Evolutionary conservation across 2,329 filamentous ascomycete species (phyloP).

Genomic region (Alternaria dauci): DNA sequence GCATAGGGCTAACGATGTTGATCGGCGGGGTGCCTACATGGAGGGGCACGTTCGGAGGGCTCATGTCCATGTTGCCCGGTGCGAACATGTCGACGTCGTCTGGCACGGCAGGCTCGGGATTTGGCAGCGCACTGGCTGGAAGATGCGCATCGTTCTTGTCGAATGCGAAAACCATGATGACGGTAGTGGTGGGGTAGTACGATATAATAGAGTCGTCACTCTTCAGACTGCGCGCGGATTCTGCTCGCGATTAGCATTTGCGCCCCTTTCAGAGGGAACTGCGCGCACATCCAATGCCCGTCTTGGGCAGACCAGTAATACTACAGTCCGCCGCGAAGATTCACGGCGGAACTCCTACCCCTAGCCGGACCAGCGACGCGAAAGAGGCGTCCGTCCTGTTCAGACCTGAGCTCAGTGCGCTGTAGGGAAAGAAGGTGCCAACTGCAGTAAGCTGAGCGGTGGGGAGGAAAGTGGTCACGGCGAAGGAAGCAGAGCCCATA

Average conservation of each 20-base stretch:
- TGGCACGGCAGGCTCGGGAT: slow-evolving; percentile 10
- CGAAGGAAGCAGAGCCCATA: slow-evolving; percentile 56
- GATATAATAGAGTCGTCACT: slow-evolving; percentile 19
- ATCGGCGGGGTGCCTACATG: slow-evolving; percentile 49
- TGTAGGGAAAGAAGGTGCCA: slow-evolving; percentile 46
- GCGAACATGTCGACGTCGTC: slow-evolving; percentile 28
- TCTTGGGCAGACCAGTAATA: slow-evolving; percentile 34
- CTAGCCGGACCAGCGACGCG: slow-evolving; percentile 59
- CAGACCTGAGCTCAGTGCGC: slow-evolving; percentile 47
- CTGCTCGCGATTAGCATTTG: slow-evolving; percentile 36
- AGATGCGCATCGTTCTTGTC: slow-evolving; percentile 46
- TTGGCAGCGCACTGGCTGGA: slow-evolving; percentile 22
- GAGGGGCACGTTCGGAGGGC: slow-evolving; percentile 28
- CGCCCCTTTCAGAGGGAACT: slow-evolving; percentile 15
- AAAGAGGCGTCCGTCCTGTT: slow-evolving; percentile 57
- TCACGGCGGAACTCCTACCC: slow-evolving; percentile 62
- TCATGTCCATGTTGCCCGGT: slow-evolving; percentile 37
- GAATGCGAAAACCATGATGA: slow-evolving; percentile 48
- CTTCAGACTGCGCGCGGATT: slow-evolving; percentile 23
- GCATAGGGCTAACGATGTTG: slow-evolving; percentile 44
- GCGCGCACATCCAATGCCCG: slow-evolving; percentile 38
- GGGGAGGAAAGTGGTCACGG: slow-evolving; percentile 41
- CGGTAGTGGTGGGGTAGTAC: slow-evolving; percentile 16
- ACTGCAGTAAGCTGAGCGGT: slow-evolving; percentile 46
- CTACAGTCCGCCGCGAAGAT: slow-evolving; percentile 59